phyloP scores from a whole-genome alignment of 2,329 filamentous ascomycete species.

The Diaporthe amygdali region DNA sequence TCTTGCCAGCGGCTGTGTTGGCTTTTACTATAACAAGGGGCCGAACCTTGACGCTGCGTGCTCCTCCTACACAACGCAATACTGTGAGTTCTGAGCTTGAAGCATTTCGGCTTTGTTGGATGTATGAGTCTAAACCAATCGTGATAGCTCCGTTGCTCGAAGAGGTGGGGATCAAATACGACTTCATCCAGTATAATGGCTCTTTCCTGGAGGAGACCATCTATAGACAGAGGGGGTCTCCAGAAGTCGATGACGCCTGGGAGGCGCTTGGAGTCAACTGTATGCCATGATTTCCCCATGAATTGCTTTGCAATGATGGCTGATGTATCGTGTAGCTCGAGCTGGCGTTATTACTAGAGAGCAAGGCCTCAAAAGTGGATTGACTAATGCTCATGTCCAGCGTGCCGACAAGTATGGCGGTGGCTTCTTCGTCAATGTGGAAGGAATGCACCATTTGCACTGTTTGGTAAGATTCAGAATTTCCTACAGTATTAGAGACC shows the following conservation, averaged over 20 bases:
- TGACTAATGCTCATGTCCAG: slow-evolving; percentile 60
- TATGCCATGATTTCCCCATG: slow-evolving; percentile 34
- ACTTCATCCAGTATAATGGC: slow-evolving; percentile 56
- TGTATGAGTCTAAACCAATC: rapidly evolving
- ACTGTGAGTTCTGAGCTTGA: slow-evolving; percentile 37
- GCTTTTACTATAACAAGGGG: neutral
- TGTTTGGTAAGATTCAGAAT: slow-evolving; percentile 50
- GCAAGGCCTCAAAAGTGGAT: slow-evolving; percentile 54
- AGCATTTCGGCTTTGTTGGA: neutral
- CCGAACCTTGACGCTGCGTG: slow-evolving; percentile 31
- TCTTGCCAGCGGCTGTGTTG: neutral
- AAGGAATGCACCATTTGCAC: slow-evolving; percentile 62
- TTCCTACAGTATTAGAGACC: neutral
- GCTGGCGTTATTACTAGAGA: slow-evolving; percentile 53
- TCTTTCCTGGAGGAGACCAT: slow-evolving; percentile 60
- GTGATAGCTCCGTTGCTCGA: slow-evolving; percentile 39
- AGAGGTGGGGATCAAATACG: slow-evolving; percentile 41
- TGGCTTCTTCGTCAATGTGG: slow-evolving; percentile 62
- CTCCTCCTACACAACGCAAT: slow-evolving; percentile 40
- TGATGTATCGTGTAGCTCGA: slow-evolving; percentile 46
- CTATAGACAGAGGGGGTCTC: slow-evolving; percentile 55
- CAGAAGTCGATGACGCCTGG: slow-evolving; percentile 65
- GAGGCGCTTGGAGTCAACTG: slow-evolving; percentile 48
- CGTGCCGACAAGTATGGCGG: slow-evolving; percentile 60
- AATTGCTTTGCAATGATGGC: neutral